phyloP scores from a whole-genome alignment of 768 basidiomycete genomes.

The Pulveroboletus sp. region DNA sequence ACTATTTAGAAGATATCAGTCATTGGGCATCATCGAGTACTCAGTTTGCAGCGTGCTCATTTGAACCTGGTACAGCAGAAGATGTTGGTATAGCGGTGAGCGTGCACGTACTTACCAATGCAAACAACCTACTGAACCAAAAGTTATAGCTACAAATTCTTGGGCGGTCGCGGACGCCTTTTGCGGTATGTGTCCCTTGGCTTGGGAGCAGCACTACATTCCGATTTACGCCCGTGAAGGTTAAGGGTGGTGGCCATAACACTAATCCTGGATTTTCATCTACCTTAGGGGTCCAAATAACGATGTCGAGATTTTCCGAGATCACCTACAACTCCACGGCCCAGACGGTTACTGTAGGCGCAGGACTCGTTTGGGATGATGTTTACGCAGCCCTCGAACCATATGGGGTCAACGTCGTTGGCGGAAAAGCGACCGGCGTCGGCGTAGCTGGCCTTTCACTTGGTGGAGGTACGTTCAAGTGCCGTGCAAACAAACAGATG shows the following conservation, averaged over 20 bases:
- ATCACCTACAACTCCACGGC: slow-evolving; percentile 38
- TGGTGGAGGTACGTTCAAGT: slow-evolving; percentile 42
- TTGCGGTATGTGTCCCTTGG: slow-evolving; percentile 5
- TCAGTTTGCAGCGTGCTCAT: slow-evolving; percentile 46
- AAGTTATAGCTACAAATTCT: not conserved
- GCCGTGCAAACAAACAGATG: not conserved
- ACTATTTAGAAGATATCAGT: slow-evolving; percentile 40
- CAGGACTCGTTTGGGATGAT: slow-evolving; percentile 57
- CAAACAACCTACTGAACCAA: not conserved
- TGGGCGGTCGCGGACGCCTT: slow-evolving; percentile 44
- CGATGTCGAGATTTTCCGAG: slow-evolving; percentile 46
- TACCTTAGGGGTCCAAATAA: slow-evolving; percentile 53
- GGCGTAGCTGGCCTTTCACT: slow-evolving; percentile 56
- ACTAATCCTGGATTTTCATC: slow-evolving; percentile 55
- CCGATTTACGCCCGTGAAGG: slow-evolving; percentile 35
- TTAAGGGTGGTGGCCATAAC: slow-evolving; percentile 59
- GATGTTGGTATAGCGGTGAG: slow-evolving; percentile 51
- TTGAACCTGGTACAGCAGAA: slow-evolving; percentile 50
- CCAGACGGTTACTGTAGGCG: slow-evolving; percentile 38
- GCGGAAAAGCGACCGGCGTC: slow-evolving; percentile 49
- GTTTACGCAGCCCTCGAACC: slow-evolving; percentile 50
- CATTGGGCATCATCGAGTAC: slow-evolving; percentile 52
- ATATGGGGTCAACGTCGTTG: slow-evolving; percentile 49
- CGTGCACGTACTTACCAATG: too few relatives aligned
- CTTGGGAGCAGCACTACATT: too few relatives aligned